phyloP scores from a whole-genome alignment of 2,329 filamentous ascomycete species.

The Talaromyces islandicus region DNA sequence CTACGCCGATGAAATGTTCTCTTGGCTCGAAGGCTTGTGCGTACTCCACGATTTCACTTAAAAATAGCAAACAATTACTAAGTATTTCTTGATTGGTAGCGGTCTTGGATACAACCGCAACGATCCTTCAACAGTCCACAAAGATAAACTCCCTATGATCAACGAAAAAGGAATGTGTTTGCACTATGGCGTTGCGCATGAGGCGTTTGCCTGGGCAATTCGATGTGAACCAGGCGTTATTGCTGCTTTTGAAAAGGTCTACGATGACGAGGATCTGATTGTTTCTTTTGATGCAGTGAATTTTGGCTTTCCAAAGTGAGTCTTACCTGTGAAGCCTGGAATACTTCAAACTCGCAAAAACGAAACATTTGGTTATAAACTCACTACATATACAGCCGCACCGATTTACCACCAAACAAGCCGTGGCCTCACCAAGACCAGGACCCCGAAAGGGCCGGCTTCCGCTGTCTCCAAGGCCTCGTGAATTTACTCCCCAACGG shows the following conservation, averaged over 20 bases:
- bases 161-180: slow-evolving; percentile 31
- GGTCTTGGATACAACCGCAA: slow-evolving; percentile 34
- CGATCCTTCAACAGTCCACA: slow-evolving; percentile 35
- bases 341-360: too few relatives aligned
- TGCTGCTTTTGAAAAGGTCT: slow-evolving; percentile 34
- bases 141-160: slow-evolving; percentile 37
- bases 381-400: slow-evolving; percentile 19
- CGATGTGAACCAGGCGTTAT: slow-evolving; percentile 30
- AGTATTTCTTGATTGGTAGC: slow-evolving; percentile 20
- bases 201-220: slow-evolving; percentile 24
- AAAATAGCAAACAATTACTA: too few relatives aligned
- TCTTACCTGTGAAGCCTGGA: too few relatives aligned
- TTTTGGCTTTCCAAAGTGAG: slow-evolving; percentile 3
- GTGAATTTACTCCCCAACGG: slow-evolving; percentile 39
- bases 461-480: slow-evolving; percentile 35
- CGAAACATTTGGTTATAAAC: too few relatives aligned
- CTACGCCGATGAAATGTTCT: slow-evolving; percentile 35
- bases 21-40: not conserved
- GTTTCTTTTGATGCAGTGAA: slow-evolving; percentile 14
- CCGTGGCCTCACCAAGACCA: slow-evolving; percentile 43
- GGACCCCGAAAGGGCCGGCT: slow-evolving; percentile 29
- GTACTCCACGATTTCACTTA: too few relatives aligned
- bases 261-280: slow-evolving; percentile 18
- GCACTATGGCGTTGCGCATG: not conserved
- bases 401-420: slow-evolving; percentile 18